These are phyloP conservation scores for Cocos nucifera DNA, from an alignment of 176 grass and related monocot species.

Conservation along the genomic window DNA sequence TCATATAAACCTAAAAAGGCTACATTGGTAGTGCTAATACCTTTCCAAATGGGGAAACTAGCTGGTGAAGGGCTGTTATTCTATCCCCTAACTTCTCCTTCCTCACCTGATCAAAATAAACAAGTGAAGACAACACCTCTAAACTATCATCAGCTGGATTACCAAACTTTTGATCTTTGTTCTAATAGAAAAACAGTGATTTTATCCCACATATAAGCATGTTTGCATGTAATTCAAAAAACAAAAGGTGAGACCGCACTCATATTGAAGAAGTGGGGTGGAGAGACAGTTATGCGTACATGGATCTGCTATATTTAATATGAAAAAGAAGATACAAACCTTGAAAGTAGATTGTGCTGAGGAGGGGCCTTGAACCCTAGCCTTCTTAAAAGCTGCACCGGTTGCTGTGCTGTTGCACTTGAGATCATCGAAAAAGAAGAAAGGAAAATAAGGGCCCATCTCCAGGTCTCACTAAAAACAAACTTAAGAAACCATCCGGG, in stretches of 20 bases:
- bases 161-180: too few species aligned
- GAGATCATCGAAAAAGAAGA: slow-evolving; percentile 27
- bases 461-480: slow-evolving; percentile 12
- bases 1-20: background rate
- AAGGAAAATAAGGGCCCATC: slow-evolving; percentile 40
- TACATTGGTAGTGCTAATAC: slow-evolving; percentile 20
- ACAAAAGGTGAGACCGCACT: too few species aligned
- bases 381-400: slow-evolving; percentile 76
- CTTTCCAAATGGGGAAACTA: slow-evolving; percentile 84
- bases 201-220: too few species aligned
- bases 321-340: slow-evolving; percentile 17
- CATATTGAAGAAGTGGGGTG: too few species aligned
- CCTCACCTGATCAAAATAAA: slow-evolving; percentile 50
- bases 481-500: too few species aligned
- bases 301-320: too few species aligned
- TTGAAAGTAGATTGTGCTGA: slow-evolving; percentile 78
- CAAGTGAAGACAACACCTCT: too few species aligned
- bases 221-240: too few species aligned
- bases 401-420: slow-evolving; percentile 70
- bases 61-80: slow-evolving; percentile 78
- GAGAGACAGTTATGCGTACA: too few species aligned
- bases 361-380: slow-evolving; percentile 75
- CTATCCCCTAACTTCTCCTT: slow-evolving; percentile 79
- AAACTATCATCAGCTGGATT: too few species aligned
- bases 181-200: too few species aligned